Evolutionary conservation across 345 rosid species (phyloP), one percentile per base, ranked within the genome.

Genomic region (Viola odorata): DNA sequence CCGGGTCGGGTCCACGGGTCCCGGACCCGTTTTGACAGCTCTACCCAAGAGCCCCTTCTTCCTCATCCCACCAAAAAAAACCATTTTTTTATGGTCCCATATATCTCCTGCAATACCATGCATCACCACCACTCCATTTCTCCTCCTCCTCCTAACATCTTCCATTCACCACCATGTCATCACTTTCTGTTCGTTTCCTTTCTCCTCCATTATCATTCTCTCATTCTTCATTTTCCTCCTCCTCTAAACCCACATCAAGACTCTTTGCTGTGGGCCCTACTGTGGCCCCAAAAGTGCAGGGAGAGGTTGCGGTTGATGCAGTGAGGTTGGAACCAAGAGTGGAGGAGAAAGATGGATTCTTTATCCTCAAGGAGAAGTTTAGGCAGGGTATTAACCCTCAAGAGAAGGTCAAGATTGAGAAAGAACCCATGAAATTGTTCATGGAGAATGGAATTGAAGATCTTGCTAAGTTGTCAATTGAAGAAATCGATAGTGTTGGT

Each of bases 361-460:
- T 76, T 58, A 80, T 87, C 50, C 79, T 92, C 74, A 92, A 89
- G 78, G 96, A 92, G 80, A 89, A 87, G 73, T 92, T 87, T 55
- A 79, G 96, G 5, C 62, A 71, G 61, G 95, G 98, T 4, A 83
- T 92, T 17, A 92, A 87, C 51, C 96, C 96, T 17, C 91, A 77
- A 55, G 98, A 89, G 80, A 92, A 89, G 71, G 75, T 87, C 41
- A 92, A 92, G 87, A 75, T 92, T 50, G 90, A 78, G 81, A 87
- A 65, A 47, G 96, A 92, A 10, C 96, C 98, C 3, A 83, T 92
- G 96, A 85, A 79, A 75, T 75, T 89, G 54, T 84, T 85, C 75
- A 82, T 78, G 79, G 98, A 92, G 66, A 81, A 75, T 58, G 94
- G 85, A 8, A 78, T 92, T 41, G 83, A 85, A 60, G 91, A 83